Evolutionary conservation across 495 filamentous ascomycete species (phyloP).

Genomic region (Chaetomium cochliodes): DNA sequence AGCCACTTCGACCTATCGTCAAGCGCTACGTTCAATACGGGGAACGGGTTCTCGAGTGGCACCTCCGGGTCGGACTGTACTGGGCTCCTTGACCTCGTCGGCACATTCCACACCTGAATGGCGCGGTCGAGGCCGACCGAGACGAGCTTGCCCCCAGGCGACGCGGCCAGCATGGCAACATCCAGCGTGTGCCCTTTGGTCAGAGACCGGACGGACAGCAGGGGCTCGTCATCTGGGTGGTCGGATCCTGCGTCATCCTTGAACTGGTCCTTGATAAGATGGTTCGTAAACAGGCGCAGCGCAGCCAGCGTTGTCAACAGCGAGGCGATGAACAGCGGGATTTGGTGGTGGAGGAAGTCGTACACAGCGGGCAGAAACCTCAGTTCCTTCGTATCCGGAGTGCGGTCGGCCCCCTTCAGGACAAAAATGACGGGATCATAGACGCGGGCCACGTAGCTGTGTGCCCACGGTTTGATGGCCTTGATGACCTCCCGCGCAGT

Average conservation of each 20-base stretch:
- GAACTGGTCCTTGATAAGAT: slow-evolving; percentile 57
- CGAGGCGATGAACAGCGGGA: slow-evolving; percentile 54
- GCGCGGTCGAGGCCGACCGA: slow-evolving; percentile 64
- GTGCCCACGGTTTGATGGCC: slow-evolving; percentile 62
- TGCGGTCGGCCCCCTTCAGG: slow-evolving; percentile 60
- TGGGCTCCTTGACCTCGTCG: slow-evolving; percentile 38
- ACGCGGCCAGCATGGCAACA: slow-evolving; percentile 58
- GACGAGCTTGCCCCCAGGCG: slow-evolving; percentile 58
- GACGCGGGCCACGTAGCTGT: slow-evolving; percentile 65
- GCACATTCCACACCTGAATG: slow-evolving; percentile 60
- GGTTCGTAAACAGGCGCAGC: slow-evolving; percentile 64
- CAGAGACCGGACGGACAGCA: slow-evolving; percentile 60
- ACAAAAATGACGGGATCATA: slow-evolving; percentile 68
- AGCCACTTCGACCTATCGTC: slow-evolving; percentile 61
- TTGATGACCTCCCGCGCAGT: slow-evolving; percentile 69
- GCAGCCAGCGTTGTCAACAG: slow-evolving; percentile 55
- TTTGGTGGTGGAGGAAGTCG: slow-evolving; percentile 57
- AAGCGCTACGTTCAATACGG: slow-evolving; percentile 58
- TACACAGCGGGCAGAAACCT: slow-evolving; percentile 53
- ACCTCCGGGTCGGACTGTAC: slow-evolving; percentile 43
- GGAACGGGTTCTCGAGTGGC: slow-evolving; percentile 46
- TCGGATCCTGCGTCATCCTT: slow-evolving; percentile 33
- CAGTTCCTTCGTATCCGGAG: slow-evolving; percentile 40
- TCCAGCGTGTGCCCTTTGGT: slow-evolving; percentile 61
- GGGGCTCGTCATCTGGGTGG: slow-evolving; percentile 47